Percentiles rank a stretch among this genome's conserved stretches.
These are phyloP conservation scores for Metschnikowia corniflorae DNA, from an alignment of 805 yeast genomes.

Conservation along the genomic window DNA sequence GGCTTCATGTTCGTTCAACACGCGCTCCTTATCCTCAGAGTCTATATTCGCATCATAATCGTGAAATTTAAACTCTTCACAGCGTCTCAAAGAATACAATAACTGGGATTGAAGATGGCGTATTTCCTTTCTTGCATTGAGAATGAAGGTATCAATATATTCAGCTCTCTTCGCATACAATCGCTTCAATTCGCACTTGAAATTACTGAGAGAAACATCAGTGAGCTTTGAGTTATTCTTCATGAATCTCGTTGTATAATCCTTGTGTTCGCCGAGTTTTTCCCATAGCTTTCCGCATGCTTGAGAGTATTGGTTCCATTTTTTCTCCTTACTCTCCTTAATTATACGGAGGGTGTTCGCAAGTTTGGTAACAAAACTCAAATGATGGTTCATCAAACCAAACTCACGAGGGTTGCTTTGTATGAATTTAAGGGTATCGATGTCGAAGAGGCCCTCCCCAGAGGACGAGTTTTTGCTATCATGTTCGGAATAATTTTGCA, in stretches of 20 bases:
- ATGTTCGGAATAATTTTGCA: conserved; percentile 14
- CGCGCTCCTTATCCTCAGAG: conserved; percentile 50
- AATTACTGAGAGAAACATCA: conserved; percentile 43
- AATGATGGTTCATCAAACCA: conserved; percentile 36
- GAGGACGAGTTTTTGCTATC: conserved; percentile 1
- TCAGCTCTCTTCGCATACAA: conserved; percentile 58
- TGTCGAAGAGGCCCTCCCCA: conserved; percentile 33
- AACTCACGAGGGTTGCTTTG: conserved; percentile 35
- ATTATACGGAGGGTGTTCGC: conserved; percentile 29
- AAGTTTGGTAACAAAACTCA: conserved; percentile 30
- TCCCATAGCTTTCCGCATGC: conserved; percentile 54
- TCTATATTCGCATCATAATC: conserved; percentile 33
- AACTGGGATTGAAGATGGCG: conserved; percentile 59
- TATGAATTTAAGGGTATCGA: conserved; percentile 36
- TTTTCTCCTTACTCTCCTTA: conserved; percentile 34
- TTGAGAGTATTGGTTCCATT: conserved; percentile 29
- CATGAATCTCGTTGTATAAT: conserved; percentile 42
- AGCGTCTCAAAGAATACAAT: conserved; percentile 53
- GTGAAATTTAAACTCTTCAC: conserved; percentile 43
- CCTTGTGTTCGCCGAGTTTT: conserved; percentile 48
- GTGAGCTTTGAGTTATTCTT: conserved; percentile 46
- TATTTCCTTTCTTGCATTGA: conserved; percentile 57
- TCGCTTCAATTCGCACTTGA: conserved; percentile 53
- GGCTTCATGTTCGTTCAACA: conserved; percentile 60
- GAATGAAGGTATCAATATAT: conserved; percentile 64